Conservation (phyloP, 345 rosid species). For the Gossypium turneri region DNA sequence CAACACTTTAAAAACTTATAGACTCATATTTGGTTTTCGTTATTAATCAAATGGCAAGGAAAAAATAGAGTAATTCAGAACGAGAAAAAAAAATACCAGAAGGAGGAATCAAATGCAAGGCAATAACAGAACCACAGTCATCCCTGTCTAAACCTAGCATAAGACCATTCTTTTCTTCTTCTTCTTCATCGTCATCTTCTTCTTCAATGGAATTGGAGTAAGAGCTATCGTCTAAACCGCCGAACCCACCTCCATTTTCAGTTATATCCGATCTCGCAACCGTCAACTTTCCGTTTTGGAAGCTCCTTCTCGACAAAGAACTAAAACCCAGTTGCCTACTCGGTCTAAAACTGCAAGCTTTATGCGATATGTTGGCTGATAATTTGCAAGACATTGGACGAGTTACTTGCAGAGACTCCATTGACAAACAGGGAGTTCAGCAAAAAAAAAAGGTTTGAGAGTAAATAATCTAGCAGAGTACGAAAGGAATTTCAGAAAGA, state of each 20-base stretch:
- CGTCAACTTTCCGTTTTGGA: conserved; percentile 25
- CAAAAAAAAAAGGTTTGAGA: background rate
- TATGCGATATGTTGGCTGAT: background rate
- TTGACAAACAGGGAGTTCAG: background rate
- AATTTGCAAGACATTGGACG: conserved; percentile 22
- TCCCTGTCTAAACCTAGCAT: conserved; percentile 53
- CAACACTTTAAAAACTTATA: background rate
- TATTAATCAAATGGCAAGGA: background rate
- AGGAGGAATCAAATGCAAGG: conserved; percentile 53
- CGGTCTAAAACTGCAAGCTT: conserved; percentile 11
- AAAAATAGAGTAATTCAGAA: background rate
- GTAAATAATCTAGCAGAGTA: background rate
- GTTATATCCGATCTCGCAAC: conserved; percentile 23
- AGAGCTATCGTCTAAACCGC: conserved; percentile 13
- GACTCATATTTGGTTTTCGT: background rate
- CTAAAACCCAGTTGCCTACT: conserved; percentile 26
- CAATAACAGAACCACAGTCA: conserved; percentile 56
- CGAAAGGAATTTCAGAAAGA: conserved; percentile 15
- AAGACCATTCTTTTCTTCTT: conserved; percentile 27
- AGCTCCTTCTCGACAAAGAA: conserved; percentile 20
- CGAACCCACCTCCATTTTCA: conserved; percentile 4
- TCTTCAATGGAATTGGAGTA: conserved; percentile 23
- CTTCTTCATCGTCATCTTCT: conserved; percentile 20
- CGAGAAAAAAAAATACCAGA: conserved; percentile 31
- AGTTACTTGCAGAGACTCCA: conserved; percentile 43